Conservation (phyloP, 148 eudicot species). For the Silene conica region DNA sequence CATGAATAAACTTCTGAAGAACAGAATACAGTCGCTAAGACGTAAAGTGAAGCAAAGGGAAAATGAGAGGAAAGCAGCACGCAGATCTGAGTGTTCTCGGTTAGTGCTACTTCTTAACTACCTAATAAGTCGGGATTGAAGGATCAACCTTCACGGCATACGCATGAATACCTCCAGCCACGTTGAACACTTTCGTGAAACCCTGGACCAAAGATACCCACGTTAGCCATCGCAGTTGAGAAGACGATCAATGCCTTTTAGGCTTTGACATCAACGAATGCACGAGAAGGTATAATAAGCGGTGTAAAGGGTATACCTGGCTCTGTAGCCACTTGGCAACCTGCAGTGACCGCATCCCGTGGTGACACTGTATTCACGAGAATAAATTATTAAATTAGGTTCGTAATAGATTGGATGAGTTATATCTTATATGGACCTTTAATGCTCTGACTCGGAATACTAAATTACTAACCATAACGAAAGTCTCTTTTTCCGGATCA, state of each 20-base stretch:
- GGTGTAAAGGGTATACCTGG: conserved; percentile 43
- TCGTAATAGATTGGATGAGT: not conserved
- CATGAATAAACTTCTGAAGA: not conserved
- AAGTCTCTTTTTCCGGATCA: conserved; percentile 77
- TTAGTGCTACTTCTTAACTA: conserved; percentile 4
- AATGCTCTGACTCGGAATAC: conserved; percentile 11
- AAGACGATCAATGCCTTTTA: too few relatives aligned
- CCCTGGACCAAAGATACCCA: conserved; percentile 47
- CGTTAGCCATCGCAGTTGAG: conserved; percentile 2
- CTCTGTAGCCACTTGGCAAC: conserved; percentile 92
- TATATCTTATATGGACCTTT: not conserved
- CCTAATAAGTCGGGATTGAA: conserved; percentile 78
- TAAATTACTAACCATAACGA: conserved; percentile 72
- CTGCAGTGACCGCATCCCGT: conserved; percentile 86
- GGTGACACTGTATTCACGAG: conserved; percentile 70
- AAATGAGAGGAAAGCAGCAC: not conserved
- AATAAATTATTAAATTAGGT: conserved; percentile 25
- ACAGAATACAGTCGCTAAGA: not conserved
- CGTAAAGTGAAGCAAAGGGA: not conserved
- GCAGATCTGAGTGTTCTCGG: conserved; percentile 16
- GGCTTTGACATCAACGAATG: not conserved
- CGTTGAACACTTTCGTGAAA: conserved; percentile 72
- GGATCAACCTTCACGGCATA: conserved; percentile 86
- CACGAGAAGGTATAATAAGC: not conserved
- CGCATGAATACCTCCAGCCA: conserved; percentile 86